Conservation (phyloP, 371 early-diverging fungal species). For the Rhizomucor pusillus region DNA sequence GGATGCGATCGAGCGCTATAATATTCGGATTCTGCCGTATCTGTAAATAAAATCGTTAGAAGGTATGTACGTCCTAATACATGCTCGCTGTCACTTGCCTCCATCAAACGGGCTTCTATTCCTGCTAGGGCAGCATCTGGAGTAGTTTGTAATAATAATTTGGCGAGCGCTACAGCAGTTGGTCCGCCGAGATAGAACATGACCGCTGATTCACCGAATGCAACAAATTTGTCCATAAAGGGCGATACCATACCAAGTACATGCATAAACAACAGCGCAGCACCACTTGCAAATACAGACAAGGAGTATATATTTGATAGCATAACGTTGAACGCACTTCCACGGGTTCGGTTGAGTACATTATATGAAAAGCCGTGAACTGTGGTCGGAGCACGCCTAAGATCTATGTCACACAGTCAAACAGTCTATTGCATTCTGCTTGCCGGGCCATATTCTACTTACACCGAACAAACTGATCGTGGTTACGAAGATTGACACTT, state of each 20-base stretch:
- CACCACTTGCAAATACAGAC: constrained; percentile 31
- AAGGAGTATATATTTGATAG: constrained; percentile 37
- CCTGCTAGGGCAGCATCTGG: constrained; percentile 33
- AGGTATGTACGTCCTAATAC: background rate
- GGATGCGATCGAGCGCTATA: constrained; percentile 44
- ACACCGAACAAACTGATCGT: constrained; percentile 59
- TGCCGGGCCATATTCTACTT: constrained; percentile 9
- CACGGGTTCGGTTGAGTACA: constrained; percentile 39
- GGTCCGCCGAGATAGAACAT: constrained; percentile 52
- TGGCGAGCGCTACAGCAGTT: constrained; percentile 38
- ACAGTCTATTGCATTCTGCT: too few relatives aligned
- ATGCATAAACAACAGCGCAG: constrained; percentile 18
- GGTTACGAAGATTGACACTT: constrained; percentile 52
- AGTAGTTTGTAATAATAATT: constrained; percentile 42
- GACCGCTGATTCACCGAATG: constrained; percentile 50
- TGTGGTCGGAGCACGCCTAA: constrained; percentile 33
- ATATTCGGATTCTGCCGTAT: constrained; percentile 49
- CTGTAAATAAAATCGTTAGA: constrained; percentile 12
- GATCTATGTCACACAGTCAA: constrained; percentile 10
- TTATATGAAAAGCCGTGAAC: constrained; percentile 49
- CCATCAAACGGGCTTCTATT: constrained; percentile 35
- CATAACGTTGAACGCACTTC: constrained; percentile 27
- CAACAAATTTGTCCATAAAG: constrained; percentile 48
- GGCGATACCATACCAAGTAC: constrained; percentile 27
- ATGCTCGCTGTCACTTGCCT: constrained; percentile 19